A percentile compares a stretch with the other conserved stretches of the same genome.
Evolutionary conservation across 31 red algal species (phyloP).

Genomic region (Odonthalia washingtoniensis): DNA sequence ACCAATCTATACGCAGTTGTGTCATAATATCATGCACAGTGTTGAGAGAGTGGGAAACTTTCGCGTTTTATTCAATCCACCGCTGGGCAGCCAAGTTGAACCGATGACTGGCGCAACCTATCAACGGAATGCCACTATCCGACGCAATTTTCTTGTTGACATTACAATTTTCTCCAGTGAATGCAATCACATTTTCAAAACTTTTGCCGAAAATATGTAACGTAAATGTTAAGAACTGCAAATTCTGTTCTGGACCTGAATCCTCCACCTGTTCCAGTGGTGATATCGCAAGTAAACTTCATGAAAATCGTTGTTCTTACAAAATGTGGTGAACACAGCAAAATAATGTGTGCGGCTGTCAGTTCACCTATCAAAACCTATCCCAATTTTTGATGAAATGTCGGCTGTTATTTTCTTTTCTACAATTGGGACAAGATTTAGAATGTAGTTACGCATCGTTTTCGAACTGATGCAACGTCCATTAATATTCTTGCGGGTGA

Average conservation of each 20-base stretch:
- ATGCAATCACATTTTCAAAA: background rate
- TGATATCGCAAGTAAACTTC: background rate
- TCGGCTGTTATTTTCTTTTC: no score
- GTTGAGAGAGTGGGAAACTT: background rate
- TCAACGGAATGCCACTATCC: background rate
- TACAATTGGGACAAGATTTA: background rate
- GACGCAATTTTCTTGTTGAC: background rate
- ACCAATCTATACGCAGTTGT: background rate
- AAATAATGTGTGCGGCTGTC: background rate
- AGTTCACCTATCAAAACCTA: background rate
- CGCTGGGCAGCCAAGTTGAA: background rate
- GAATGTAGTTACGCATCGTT: background rate
- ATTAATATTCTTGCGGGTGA: background rate
- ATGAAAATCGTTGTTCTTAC: background rate
- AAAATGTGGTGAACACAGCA: background rate
- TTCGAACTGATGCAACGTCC: background rate
- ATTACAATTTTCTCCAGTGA: background rate
- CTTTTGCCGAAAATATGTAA: background rate
- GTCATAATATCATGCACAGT: background rate
- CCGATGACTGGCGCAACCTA: background rate
- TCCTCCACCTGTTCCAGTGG: background rate
- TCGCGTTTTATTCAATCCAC: background rate
- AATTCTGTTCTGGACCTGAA: background rate
- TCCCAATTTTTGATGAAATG: background rate
- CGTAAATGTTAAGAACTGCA: background rate